Conservation (phyloP, 306 rosid genomes). For the Acacia crassicarpa region DNA sequence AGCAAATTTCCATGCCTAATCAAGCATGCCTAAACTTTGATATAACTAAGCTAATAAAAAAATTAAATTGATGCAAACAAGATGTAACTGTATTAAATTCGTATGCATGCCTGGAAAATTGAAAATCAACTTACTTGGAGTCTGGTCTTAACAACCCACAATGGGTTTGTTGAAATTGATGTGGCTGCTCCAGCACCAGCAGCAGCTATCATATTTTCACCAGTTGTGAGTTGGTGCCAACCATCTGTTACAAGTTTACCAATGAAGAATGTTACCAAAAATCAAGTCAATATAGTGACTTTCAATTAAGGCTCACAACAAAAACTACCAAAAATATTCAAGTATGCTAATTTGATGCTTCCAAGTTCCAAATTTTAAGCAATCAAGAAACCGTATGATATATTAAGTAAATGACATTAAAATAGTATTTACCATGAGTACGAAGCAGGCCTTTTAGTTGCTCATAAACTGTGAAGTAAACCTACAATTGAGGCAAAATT, state of each 20-base stretch:
- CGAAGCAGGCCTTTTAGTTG: slow-evolving; percentile 81
- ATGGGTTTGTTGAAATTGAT: slow-evolving; percentile 78
- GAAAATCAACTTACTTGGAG: slow-evolving; percentile 79
- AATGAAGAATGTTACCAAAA: slow-evolving; percentile 16
- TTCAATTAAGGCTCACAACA: slow-evolving; percentile 18
- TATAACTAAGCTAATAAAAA: not conserved
- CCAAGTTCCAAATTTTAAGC: not conserved
- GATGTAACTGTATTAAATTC: not conserved
- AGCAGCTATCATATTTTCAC: slow-evolving; percentile 80
- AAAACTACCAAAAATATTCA: not conserved
- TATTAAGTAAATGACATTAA: slow-evolving; percentile 6
- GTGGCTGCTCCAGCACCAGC: slow-evolving; percentile 95
- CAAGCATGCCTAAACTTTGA: slow-evolving; percentile 2
- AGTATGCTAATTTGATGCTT: not conserved
- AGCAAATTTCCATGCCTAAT: slow-evolving; percentile 17
- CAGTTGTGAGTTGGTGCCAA: slow-evolving; percentile 54
- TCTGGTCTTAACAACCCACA: slow-evolving; percentile 98
- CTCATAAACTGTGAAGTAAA: slow-evolving; percentile 92
- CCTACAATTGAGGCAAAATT: slow-evolving; percentile 53
- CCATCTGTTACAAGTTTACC: slow-evolving; percentile 40
- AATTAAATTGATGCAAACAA: slow-evolving; percentile 1
- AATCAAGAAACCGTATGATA: slow-evolving; percentile 3
- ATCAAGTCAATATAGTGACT: slow-evolving; percentile 17
- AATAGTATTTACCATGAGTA: slow-evolving; percentile 61
- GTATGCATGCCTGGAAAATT: slow-evolving; percentile 12